These are phyloP conservation scores for Fusarium piperis DNA, from an alignment of 2,329 filamentous ascomycete species.

Conservation along the genomic window DNA sequence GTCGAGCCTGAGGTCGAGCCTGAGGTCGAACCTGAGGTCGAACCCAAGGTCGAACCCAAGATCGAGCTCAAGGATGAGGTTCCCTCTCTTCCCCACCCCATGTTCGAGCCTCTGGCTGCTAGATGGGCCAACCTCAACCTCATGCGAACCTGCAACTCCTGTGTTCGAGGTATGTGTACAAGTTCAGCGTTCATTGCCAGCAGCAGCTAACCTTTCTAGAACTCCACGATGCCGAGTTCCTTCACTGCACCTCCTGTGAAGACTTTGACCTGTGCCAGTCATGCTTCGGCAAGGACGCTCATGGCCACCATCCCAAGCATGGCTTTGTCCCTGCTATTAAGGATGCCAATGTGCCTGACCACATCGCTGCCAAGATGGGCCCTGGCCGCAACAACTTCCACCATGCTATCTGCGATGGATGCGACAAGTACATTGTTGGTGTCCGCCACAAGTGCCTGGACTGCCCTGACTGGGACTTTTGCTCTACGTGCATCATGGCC, in stretches of 20 bases:
- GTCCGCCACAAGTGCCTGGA: conserved; percentile 96
- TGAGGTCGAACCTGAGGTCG: conserved; percentile 32
- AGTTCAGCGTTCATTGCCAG: not conserved
- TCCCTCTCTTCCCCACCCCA: conserved; percentile 27
- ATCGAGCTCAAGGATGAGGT: conserved; percentile 23
- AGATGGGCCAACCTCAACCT: conserved; percentile 36
- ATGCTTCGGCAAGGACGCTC: conserved; percentile 79
- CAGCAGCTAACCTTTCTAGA: conserved; percentile 54
- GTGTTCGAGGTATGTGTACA: conserved; percentile 56
- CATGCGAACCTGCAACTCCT: conserved; percentile 76
- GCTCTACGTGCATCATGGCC: conserved; percentile 75
- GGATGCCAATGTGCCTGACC: conserved; percentile 67
- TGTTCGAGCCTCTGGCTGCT: conserved; percentile 32
- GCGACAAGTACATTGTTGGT: conserved; percentile 86
- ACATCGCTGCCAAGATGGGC: conserved; percentile 74
- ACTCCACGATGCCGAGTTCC: conserved; percentile 79
- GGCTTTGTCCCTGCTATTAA: conserved; percentile 75
- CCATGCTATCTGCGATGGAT: conserved; percentile 93
- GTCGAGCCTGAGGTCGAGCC: not conserved
- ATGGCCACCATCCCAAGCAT: conserved; percentile 93
- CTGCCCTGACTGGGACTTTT: conserved; percentile 98
- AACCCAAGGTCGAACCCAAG: conserved; percentile 4
- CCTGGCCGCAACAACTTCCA: conserved; percentile 85
- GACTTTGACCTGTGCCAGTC: conserved; percentile 92
- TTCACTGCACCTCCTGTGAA: conserved; percentile 85